Conservation (phyloP, 345 rosid species). For the Sonneratia caseolaris region DNA sequence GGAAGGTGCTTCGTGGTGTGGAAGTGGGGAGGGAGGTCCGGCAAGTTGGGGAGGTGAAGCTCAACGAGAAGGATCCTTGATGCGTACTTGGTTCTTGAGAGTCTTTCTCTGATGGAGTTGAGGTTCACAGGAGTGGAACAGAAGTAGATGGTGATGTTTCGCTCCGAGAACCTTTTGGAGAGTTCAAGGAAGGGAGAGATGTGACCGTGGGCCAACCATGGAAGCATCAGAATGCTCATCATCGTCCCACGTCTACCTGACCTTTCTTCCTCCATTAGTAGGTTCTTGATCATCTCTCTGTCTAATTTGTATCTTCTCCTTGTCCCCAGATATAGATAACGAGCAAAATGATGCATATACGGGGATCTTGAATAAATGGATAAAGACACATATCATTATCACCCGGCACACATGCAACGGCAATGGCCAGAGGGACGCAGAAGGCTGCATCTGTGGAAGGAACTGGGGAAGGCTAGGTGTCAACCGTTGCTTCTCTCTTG, state of each 20-base stretch:
- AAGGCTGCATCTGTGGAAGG: no score
- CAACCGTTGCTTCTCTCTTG: no score
- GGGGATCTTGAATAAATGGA: no score
- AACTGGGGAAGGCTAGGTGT: no score
- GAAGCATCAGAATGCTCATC: slow-evolving; percentile 25
- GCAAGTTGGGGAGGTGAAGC: slow-evolving; percentile 15
- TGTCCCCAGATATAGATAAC: not conserved
- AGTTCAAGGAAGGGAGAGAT: slow-evolving; percentile 32
- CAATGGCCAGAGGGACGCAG: no score
- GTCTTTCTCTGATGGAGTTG: not conserved
- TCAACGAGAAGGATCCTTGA: slow-evolving; percentile 11
- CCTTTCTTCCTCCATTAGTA: not conserved
- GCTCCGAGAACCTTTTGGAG: slow-evolving; percentile 22
- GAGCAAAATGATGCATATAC: no score
- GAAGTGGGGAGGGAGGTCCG: slow-evolving; percentile 19
- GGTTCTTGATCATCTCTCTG: not conserved
- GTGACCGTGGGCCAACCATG: slow-evolving; percentile 48
- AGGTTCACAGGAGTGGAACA: slow-evolving; percentile 19
- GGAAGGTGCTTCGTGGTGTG: slow-evolving; percentile 24
- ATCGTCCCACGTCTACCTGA: not conserved
- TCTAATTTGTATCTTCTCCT: not conserved
- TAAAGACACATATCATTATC: no score
- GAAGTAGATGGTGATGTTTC: slow-evolving; percentile 13
- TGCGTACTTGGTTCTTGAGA: slow-evolving; percentile 7
- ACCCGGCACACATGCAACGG: no score